These are phyloP conservation scores for Wallacemonas sp. DNA, from an alignment of 208 protist genomes.

Conservation along the genomic window DNA sequence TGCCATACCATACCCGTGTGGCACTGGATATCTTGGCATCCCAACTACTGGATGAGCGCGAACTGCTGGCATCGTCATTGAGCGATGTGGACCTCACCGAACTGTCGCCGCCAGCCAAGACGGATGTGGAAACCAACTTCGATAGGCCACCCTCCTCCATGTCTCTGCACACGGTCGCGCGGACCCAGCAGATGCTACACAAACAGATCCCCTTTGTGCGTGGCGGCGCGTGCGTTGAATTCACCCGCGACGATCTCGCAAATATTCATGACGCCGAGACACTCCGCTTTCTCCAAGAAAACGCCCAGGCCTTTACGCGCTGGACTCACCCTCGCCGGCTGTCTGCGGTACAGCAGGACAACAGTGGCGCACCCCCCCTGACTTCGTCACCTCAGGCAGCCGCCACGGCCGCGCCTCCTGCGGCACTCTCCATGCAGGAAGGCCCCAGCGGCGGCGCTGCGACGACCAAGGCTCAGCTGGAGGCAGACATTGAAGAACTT, in stretches of 20 bases:
- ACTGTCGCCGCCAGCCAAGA: background rate
- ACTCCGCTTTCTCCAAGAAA: conserved; percentile 47
- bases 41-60: conserved; percentile 23
- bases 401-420: too few relatives aligned
- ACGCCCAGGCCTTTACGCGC: conserved; percentile 37
- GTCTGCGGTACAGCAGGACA: too few relatives aligned
- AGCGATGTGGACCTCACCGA: background rate
- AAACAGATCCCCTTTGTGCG: conserved; percentile 42
- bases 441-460: background rate
- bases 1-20: background rate
- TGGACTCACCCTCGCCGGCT: conserved; percentile 15
- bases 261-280: conserved; percentile 57
- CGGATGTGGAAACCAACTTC: background rate
- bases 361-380: too few relatives aligned
- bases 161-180: conserved; percentile 43
- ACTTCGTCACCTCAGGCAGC: too few relatives aligned
- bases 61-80: conserved; percentile 10
- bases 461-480: conserved; percentile 23
- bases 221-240: conserved; percentile 38
- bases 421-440: background rate
- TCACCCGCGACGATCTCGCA: conserved; percentile 56
- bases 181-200: conserved; percentile 47
- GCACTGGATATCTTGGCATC: conserved; percentile 39
- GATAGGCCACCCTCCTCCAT: conserved; percentile 6
- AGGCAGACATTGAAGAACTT: conserved; percentile 41